Evolutionary conservation across 2,329 filamentous ascomycete species (phyloP), one percentile per base, ranked within the genome.

Genomic region (Microsporum canis): DNA sequence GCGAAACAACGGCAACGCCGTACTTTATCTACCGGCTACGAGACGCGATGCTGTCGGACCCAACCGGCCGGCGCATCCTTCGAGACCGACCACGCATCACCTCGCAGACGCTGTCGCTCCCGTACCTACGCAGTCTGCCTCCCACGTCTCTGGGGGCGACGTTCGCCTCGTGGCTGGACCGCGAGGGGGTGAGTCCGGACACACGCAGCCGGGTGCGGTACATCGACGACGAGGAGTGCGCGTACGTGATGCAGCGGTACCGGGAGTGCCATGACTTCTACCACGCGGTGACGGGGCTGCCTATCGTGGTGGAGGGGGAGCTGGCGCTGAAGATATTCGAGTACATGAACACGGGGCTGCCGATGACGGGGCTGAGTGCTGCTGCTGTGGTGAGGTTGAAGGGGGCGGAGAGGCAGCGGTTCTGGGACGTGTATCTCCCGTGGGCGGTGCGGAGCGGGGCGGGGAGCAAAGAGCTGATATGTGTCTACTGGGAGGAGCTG

Each of bases 161-260:
- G 58, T 99, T 97, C 75, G 88, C 86, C 6, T 81, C 80, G 59
- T 99, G 94, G 92, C 81, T 97, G n/a, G 91, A 96, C 74, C 84
- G 88, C 53, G 94, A 99, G 75, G 89, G 89, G 63, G 92, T 99
- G 12, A 88, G 88, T 6, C 94, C 94, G 0, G 94, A 99, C 73
- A 96, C 92, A 5, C 85, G 94, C 53, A 80, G 87, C 45, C 73
- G 75, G 1, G 94, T 99, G 45, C 84, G 88, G 59, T 97, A 95
- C 77, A 91, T 99, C 64, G 91, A 97, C 73, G 87, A 97, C 71
- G 86, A 88, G 68, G 94, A 99, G 76, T 95, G 91, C 72, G 94
- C 94, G 39, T 99, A 97, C 77, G 94, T 97, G 17, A 95, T 99
- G 88, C 94, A 97, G 78, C 85, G 94, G 60, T 99, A 99, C 75